Conservation (phyloP, 1,284 basidiomycete species). For the Xanthoconium separans region DNA sequence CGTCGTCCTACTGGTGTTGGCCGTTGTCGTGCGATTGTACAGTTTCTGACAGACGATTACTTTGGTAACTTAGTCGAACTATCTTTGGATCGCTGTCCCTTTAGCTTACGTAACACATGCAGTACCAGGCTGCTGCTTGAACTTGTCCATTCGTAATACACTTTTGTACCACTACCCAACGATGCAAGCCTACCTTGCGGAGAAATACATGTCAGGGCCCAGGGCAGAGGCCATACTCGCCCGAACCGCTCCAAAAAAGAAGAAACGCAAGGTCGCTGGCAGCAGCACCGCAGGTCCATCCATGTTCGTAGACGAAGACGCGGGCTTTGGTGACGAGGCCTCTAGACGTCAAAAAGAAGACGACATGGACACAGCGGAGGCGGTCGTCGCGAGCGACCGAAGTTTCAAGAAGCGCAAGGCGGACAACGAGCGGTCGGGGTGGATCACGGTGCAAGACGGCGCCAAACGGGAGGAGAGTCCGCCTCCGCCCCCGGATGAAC, state of each 20-base stretch:
- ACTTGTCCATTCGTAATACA: background rate
- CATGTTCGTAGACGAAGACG: conserved; percentile 67
- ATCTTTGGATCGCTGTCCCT: too few species aligned
- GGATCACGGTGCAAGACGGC: conserved; percentile 55
- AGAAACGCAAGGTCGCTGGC: conserved; percentile 65
- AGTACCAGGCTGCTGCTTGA: background rate
- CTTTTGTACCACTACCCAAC: conserved; percentile 7
- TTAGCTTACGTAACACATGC: conserved; percentile 14
- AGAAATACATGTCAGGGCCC: conserved; percentile 94
- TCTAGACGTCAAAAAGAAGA: conserved; percentile 42
- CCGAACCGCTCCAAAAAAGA: conserved; percentile 56
- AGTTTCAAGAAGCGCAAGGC: conserved; percentile 72
- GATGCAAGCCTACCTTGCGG: conserved; percentile 75
- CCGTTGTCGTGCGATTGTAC: background rate
- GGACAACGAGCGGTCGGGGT: conserved; percentile 53
- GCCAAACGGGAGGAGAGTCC: conserved; percentile 46
- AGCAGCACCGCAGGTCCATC: conserved; percentile 34
- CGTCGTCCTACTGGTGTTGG: background rate
- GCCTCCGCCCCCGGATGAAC: conserved; percentile 63
- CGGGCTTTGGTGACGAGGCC: conserved; percentile 53
- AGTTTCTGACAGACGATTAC: too few species aligned
- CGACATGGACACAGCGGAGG: conserved; percentile 55
- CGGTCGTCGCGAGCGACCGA: conserved; percentile 66
- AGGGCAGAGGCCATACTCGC: conserved; percentile 96
- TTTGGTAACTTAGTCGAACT: too few species aligned